Conservation (phyloP, 1,284 basidiomycete genomes). For the Ustilago sp. region DNA sequence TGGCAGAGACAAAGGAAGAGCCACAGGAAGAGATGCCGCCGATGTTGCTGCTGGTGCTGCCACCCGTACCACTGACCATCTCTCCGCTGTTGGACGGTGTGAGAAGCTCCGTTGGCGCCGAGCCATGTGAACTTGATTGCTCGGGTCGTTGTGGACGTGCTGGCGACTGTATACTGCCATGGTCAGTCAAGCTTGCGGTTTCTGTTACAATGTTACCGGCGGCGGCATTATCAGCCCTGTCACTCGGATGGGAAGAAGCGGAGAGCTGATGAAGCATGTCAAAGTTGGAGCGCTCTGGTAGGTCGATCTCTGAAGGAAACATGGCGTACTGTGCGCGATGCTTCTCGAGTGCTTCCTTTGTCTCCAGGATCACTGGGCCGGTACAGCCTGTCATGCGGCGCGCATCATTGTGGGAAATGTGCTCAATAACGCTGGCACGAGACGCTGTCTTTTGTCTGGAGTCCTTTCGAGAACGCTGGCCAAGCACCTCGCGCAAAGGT, state of each 20-base stretch:
- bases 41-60: conserved; percentile 7
- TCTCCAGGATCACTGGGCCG: conserved; percentile 27
- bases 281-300: conserved; percentile 19
- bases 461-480: conserved; percentile 19
- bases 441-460: conserved; percentile 11
- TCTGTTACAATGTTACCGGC: neutral
- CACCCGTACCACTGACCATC: neutral
- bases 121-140: neutral
- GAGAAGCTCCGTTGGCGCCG: conserved; percentile 9
- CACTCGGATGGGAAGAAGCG: neutral
- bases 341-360: conserved; percentile 33
- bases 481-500: conserved; percentile 33
- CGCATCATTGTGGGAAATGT: conserved; percentile 41
- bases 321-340: conserved; percentile 26
- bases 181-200: neutral
- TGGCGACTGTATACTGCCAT: neutral
- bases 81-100: conserved; percentile 2
- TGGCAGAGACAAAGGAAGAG: conserved; percentile 27
- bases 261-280: conserved; percentile 14
- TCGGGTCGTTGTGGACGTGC: conserved; percentile 15
- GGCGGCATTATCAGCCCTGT: neutral
- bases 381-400: conserved; percentile 24
- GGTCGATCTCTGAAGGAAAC: conserved; percentile 9
- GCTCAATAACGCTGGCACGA: conserved; percentile 40
- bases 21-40: conserved; percentile 22